A percentile compares a stretch with the other conserved stretches of the same genome.
Conservation (phyloP, 228 moss, liverwort and hornwort genomes). For the Sphagnum fallax region DNA sequence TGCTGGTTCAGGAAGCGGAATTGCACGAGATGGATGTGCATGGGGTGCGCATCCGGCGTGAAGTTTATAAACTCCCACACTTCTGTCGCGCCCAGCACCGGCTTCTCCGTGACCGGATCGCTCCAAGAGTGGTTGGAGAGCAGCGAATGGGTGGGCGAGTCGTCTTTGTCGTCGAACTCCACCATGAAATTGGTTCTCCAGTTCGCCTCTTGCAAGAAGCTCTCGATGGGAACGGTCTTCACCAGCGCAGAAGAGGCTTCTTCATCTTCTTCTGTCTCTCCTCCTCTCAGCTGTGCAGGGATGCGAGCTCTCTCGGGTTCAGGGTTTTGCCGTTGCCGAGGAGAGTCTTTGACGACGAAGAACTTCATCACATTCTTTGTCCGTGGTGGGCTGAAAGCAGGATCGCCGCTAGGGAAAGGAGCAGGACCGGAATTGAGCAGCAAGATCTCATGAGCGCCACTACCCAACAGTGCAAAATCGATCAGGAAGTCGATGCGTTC, state of each 20-base stretch:
- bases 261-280: not conserved
- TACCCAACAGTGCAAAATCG: conserved; percentile 18
- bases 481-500: conserved; percentile 37
- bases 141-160: not conserved
- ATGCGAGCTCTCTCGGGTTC: too few relatives aligned
- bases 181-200: conserved; percentile 25
- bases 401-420: conserved; percentile 20
- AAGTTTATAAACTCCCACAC: conserved; percentile 45
- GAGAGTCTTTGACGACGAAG: conserved; percentile 4
- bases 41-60: conserved; percentile 44
- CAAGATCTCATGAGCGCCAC: conserved; percentile 7
- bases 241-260: not conserved
- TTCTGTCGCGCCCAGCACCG: conserved; percentile 19
- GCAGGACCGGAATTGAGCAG: conserved; percentile 32
- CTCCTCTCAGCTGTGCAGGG: not conserved
- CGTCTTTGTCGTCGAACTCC: conserved; percentile 20
- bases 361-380: conserved; percentile 30
- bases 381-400: conserved; percentile 8
- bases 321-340: not conserved
- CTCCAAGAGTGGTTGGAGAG: conserved; percentile 20
- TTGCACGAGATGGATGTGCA: conserved; percentile 33
- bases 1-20: conserved; percentile 31
- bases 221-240: not conserved
- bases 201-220: not conserved
- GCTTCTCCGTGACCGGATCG: conserved; percentile 27